These are phyloP conservation scores for Tetrapyrgos nigripes DNA, from an alignment of 1,284 basidiomycete genomes.

Conservation along the genomic window DNA sequence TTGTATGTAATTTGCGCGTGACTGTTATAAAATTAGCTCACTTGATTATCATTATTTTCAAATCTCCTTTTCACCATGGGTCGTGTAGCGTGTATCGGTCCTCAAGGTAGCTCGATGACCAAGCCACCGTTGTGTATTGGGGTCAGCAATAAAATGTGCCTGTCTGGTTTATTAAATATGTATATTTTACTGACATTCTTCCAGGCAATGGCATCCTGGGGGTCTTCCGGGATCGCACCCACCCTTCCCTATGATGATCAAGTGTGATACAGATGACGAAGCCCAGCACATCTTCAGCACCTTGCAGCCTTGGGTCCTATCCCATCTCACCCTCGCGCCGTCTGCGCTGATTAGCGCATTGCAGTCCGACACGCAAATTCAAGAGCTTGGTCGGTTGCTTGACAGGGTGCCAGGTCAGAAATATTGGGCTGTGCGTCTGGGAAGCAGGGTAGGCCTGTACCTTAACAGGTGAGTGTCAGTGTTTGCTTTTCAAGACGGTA, in stretches of 20 bases:
- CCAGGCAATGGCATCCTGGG: background rate
- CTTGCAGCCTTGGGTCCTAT: background rate
- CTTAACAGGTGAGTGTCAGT: background rate
- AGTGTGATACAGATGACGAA: background rate
- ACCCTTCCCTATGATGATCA: background rate
- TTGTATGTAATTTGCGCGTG: too few species aligned
- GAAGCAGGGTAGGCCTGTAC: background rate
- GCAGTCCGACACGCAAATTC: background rate
- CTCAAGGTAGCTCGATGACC: background rate
- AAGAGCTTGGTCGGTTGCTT: background rate
- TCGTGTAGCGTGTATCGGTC: background rate
- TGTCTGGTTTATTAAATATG: background rate
- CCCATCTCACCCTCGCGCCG: background rate
- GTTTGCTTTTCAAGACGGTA: background rate
- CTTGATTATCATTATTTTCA: background rate
- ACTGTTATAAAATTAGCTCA: background rate
- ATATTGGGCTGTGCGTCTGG: background rate
- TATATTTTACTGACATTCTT: background rate
- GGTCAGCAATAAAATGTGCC: background rate
- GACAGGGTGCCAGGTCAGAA: background rate
- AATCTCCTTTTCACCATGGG: background rate
- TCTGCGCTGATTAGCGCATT: background rate
- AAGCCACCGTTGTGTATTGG: background rate
- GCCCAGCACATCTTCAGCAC: background rate
- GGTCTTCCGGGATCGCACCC: background rate